Conservation (phyloP, 768 basidiomycete species). For the Boletus huronensis region DNA sequence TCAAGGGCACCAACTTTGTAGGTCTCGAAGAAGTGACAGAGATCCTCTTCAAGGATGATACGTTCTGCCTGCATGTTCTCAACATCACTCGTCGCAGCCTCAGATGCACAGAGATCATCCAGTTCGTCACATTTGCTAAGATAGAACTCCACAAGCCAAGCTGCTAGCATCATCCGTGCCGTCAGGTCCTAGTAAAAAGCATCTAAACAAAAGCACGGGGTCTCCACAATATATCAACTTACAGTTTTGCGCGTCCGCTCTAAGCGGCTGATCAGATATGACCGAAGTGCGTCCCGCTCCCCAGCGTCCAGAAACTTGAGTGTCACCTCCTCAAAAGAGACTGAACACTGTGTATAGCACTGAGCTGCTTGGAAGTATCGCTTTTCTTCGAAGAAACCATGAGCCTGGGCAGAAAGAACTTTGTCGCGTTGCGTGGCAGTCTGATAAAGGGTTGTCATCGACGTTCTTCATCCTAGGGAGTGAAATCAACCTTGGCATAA, state of each 20-base stretch:
- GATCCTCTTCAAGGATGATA: slow-evolving; percentile 84
- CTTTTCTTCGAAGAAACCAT: slow-evolving; percentile 71
- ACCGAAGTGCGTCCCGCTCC: slow-evolving; percentile 86
- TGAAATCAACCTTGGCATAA: slow-evolving; percentile 68
- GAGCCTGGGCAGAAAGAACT: slow-evolving; percentile 80
- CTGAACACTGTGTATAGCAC: slow-evolving; percentile 85
- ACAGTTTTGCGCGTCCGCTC: slow-evolving; percentile 84
- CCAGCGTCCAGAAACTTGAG: slow-evolving; percentile 86
- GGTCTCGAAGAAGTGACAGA: slow-evolving; percentile 88
- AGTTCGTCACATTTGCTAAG: slow-evolving; percentile 95
- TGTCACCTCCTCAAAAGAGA: slow-evolving; percentile 86
- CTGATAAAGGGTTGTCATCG: slow-evolving; percentile 38
- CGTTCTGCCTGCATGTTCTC: slow-evolving; percentile 82
- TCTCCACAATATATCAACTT: slow-evolving; percentile 22
- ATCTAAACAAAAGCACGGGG: background rate
- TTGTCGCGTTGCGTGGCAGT: slow-evolving; percentile 84
- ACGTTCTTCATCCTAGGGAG: background rate
- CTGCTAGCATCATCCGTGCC: slow-evolving; percentile 96
- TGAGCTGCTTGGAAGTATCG: slow-evolving; percentile 91
- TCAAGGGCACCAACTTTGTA: slow-evolving; percentile 64
- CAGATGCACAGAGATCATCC: slow-evolving; percentile 90
- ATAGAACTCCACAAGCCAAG: slow-evolving; percentile 97
- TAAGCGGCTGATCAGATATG: slow-evolving; percentile 83
- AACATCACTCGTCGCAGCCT: slow-evolving; percentile 74
- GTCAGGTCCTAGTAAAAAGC: slow-evolving; percentile 65